These are phyloP conservation scores for Annulohypoxylon bovei DNA, from an alignment of 495 filamentous ascomycete genomes.

Conservation along the genomic window DNA sequence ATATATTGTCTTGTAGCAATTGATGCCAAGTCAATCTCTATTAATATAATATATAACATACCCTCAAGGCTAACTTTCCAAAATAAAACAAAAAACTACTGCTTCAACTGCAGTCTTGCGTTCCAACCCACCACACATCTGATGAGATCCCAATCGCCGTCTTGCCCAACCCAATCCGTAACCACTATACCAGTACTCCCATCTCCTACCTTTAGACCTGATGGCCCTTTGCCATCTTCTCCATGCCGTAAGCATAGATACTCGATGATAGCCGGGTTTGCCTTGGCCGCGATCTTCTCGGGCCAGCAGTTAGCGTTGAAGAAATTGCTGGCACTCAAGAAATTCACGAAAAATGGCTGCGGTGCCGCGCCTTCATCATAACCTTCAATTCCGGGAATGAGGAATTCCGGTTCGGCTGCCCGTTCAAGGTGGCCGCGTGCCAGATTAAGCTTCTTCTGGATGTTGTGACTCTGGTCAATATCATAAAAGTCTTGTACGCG, in stretches of 20 bases:
- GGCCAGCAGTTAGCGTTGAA: constrained; percentile 93
- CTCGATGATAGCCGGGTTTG: constrained; percentile 88
- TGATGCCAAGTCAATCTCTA: neutral
- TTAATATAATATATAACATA: neutral
- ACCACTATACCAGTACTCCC: constrained; percentile 92
- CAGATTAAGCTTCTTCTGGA: constrained; percentile 81
- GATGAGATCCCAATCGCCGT: constrained; percentile 94
- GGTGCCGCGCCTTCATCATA: constrained; percentile 42
- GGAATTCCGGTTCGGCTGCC: constrained; percentile 61
- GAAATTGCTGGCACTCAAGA: constrained; percentile 90
- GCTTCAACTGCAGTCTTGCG: constrained; percentile 69
- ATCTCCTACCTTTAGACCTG: constrained; percentile 66
- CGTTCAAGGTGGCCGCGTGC: constrained; percentile 79
- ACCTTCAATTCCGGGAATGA: constrained; percentile 41
- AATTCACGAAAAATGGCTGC: constrained; percentile 87
- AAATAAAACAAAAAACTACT: constrained; percentile 8
- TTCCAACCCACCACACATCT: constrained; percentile 94
- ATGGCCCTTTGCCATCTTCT: constrained; percentile 53
- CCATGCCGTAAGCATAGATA: constrained; percentile 78
- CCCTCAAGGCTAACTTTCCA: neutral
- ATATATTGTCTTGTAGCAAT: neutral
- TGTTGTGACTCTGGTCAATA: constrained; percentile 76
- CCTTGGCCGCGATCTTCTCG: constrained; percentile 87
- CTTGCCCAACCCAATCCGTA: constrained; percentile 89
- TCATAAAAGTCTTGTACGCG: constrained; percentile 97